phyloP scores from a whole-genome alignment of 768 basidiomycete genomes.

The Naganishia antarctica region DNA sequence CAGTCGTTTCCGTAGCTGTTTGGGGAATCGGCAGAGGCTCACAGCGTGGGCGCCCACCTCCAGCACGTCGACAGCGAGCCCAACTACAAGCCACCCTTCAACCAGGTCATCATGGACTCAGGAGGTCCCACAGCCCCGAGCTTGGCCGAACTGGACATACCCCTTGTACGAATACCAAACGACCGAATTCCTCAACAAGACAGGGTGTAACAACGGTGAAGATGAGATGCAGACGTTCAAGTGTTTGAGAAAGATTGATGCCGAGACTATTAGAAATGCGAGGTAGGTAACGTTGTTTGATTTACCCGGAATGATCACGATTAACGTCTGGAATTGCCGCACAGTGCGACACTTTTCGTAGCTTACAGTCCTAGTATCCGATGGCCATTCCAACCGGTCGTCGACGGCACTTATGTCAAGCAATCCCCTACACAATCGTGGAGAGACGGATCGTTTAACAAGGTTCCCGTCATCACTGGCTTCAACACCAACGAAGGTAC shows the following conservation, averaged over 20 bases:
- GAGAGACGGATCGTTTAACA: conserved; percentile 13
- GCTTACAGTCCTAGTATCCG: conserved; percentile 4
- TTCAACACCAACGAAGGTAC: conserved; percentile 22
- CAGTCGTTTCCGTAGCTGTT: not conserved
- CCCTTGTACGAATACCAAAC: conserved; percentile 18
- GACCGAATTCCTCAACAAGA: conserved; percentile 17
- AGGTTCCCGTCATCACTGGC: conserved; percentile 28
- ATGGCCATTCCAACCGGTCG: conserved; percentile 24
- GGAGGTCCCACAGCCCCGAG: conserved; percentile 22
- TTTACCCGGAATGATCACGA: not conserved
- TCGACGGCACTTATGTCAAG: conserved; percentile 19
- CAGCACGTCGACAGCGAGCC: conserved; percentile 20
- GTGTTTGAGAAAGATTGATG: conserved; percentile 13
- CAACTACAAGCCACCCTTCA: conserved; percentile 14
- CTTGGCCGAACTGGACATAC: conserved; percentile 22
- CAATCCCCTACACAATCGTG: conserved; percentile 20
- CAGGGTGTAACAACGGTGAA: not conserved
- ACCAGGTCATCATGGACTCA: conserved; percentile 23
- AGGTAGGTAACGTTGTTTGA: not conserved
- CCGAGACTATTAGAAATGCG: conserved; percentile 11
- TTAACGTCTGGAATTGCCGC: no score
- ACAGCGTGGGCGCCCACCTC: conserved; percentile 21
- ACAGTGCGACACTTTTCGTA: conserved; percentile 7
- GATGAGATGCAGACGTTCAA: conserved; percentile 5
- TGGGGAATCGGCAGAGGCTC: conserved; percentile 23